Conservation (phyloP, 2,329 filamentous ascomycete species). For the Ceratocystis diversiconidia region DNA sequence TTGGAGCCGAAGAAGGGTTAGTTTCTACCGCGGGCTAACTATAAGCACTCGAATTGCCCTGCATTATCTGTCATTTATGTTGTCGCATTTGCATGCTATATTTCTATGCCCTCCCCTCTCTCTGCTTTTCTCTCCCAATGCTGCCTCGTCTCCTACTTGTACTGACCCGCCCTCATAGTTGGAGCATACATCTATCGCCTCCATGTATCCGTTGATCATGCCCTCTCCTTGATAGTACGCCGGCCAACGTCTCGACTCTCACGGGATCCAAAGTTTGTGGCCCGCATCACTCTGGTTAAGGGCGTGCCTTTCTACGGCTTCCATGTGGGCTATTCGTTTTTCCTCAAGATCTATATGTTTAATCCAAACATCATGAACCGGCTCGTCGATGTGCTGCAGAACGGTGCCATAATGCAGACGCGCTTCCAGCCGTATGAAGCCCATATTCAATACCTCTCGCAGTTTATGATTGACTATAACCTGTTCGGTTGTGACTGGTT, state of each 20-base stretch:
- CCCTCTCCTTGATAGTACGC: constrained; percentile 59
- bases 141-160: not conserved
- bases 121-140: not conserved
- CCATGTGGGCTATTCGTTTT: constrained; percentile 79
- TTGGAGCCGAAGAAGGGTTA: constrained; percentile 53
- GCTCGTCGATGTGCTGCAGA: constrained; percentile 70
- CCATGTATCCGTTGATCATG: constrained; percentile 80
- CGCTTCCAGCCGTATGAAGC: constrained; percentile 86
- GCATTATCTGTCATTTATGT: not conserved
- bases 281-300: constrained; percentile 82
- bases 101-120: not conserved
- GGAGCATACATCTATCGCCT: constrained; percentile 61
- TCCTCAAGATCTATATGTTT: constrained; percentile 87
- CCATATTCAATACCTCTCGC: constrained; percentile 78
- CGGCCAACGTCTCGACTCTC: constrained; percentile 26
- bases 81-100: not conserved
- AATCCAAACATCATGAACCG: constrained; percentile 80
- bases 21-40: constrained; percentile 20
- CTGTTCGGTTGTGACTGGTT: constrained; percentile 63
- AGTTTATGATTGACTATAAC: constrained; percentile 99
- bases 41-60: not conserved
- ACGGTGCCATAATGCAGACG: constrained; percentile 73
- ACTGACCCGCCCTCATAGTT: constrained; percentile 34
- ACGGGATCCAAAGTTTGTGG: constrained; percentile 60
- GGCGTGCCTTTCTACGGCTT: constrained; percentile 94